Base-by-base conservation (phyloP, 495 filamentous ascomycete genomes). In the Penicillium parvum region DNA sequence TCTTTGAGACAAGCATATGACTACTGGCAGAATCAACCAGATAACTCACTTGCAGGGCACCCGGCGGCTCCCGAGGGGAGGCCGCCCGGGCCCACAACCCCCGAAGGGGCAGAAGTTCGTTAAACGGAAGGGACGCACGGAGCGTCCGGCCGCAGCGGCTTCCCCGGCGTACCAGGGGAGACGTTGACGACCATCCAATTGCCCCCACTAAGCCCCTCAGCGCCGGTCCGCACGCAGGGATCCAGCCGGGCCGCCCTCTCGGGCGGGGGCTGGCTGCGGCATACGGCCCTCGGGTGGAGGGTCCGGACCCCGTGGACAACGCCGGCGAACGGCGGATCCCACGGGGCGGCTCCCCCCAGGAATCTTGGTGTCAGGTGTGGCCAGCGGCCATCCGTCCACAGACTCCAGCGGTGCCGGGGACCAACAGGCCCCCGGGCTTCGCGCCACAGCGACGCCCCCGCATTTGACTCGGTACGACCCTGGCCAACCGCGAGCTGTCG, bases 1-100 rank as follows among this genome's bases (percentile, higher is more conserved):
- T 81, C 72, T 80, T 81, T 82, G 73, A 82, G 72, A 81, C 74
- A 82, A 81, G 73, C 73, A 81, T 81, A 80, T 81, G 69, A 79
- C 74, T 79, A 79, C 75, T 79, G 71, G 73, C 75, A 82, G 75
- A 79, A 81, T 81, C 73, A 80, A 81, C 74, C 75, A 81, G 73
- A 68, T 82, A 81, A 71, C 72, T 33, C n/a, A 15, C n/a, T 12
- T 32, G 44, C 35, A 15, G 21, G 32, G 15, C 27, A 43, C 40
- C 32, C 12, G 19, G n/a, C 30, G 38, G 15, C 32, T 27, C 19
- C n/a, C n/a, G n/a, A n/a, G n/a, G n/a, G n/a, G n/a, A 25, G 28
- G 8, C 20, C 32, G 36, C 6, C 6, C 6, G 23, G 14, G 11
- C 32, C 39, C 45, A 21, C 23, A 29, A 23, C 46, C 47, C 40